These are phyloP conservation scores for Solanum hybrid DNA, from an alignment of 305 asterid species.

Conservation along the genomic window DNA sequence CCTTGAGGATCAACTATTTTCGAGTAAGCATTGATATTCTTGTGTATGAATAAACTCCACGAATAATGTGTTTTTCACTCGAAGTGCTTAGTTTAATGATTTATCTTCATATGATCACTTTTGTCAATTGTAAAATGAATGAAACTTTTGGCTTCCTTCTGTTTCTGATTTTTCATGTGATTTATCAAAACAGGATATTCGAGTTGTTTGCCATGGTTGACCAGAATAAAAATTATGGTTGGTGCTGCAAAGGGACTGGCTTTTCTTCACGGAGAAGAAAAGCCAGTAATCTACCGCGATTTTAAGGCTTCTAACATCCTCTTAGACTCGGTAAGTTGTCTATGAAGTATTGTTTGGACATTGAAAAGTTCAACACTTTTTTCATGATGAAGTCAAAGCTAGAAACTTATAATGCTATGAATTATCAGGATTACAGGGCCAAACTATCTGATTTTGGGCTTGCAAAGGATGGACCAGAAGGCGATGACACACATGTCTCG, in stretches of 20 bases:
- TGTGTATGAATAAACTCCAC: neutral
- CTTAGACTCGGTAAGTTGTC: constrained; percentile 13
- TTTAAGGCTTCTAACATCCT: constrained; percentile 24
- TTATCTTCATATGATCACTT: neutral
- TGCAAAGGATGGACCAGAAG: constrained; percentile 24
- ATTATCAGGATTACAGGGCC: constrained; percentile 18
- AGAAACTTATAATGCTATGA: neutral
- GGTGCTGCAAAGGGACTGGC: constrained; percentile 29
- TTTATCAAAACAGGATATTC: constrained; percentile 16
- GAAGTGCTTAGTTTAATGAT: neutral
- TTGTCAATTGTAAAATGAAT: neutral
- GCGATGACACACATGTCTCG: constrained; percentile 11
- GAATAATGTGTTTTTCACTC: neutral
- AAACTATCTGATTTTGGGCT: constrained; percentile 22
- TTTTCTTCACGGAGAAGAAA: constrained; percentile 27
- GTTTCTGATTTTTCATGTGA: neutral
- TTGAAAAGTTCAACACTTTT: neutral
- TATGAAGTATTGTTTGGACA: neutral
- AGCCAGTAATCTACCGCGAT: constrained; percentile 24
- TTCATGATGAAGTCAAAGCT: neutral
- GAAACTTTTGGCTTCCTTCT: neutral
- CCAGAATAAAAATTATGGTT: constrained; percentile 18
- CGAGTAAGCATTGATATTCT: constrained; percentile 4
- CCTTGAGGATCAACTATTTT: constrained; percentile 15
- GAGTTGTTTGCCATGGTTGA: constrained; percentile 20